Conservation (phyloP, 441 rosid genomes). For the Theobroma grandiflorum region DNA sequence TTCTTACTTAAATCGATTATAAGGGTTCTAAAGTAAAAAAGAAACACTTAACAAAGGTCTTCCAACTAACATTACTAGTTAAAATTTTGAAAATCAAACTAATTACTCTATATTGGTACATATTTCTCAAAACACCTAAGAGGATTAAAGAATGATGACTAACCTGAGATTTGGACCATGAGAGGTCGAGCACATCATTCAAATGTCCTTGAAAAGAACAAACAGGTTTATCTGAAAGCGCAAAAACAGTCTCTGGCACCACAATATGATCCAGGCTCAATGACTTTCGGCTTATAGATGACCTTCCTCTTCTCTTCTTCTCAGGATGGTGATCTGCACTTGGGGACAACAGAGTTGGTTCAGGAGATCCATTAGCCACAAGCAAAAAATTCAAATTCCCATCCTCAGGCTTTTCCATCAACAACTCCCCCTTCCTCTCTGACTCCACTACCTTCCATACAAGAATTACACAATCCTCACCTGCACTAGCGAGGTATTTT, state of each 20-base stretch:
- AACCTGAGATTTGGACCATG: conserved; percentile 84
- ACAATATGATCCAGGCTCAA: conserved; percentile 61
- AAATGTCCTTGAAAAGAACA: conserved; percentile 71
- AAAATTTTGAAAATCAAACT: conserved; percentile 7
- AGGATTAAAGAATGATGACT: conserved; percentile 25
- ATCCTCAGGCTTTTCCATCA: conserved; percentile 82
- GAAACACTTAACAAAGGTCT: not conserved
- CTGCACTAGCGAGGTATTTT: conserved; percentile 79
- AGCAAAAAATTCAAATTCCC: conserved; percentile 51
- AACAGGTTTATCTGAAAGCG: conserved; percentile 66
- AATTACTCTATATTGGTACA: conserved; percentile 12
- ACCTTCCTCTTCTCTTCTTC: conserved; percentile 68
- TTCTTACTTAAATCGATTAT: not conserved
- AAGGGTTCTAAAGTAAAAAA: not conserved
- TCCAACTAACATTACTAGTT: not conserved
- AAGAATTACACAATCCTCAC: conserved; percentile 75
- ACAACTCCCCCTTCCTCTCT: conserved; percentile 75
- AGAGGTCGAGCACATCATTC: conserved; percentile 72
- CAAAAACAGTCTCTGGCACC: conserved; percentile 69
- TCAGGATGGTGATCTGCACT: conserved; percentile 41
- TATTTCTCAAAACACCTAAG: not conserved
- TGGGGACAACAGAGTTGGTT: conserved; percentile 54
- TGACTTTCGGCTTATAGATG: conserved; percentile 77
- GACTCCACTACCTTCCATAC: conserved; percentile 71
- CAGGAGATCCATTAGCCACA: conserved; percentile 66